phyloP scores from a whole-genome alignment of 352 stramenopile genomes.

The Nothophytophthora sp. region DNA sequence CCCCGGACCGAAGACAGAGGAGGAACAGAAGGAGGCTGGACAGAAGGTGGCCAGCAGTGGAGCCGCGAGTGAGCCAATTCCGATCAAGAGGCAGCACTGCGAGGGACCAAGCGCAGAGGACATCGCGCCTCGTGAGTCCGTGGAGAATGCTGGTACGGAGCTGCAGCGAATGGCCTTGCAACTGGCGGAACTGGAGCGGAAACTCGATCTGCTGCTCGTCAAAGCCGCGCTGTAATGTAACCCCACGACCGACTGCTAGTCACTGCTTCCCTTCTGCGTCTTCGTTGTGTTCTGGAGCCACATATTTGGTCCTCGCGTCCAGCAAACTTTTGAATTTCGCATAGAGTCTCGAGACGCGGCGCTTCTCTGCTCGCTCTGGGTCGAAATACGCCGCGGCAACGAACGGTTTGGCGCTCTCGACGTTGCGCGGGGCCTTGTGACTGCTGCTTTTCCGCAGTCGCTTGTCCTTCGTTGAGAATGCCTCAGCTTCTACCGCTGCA shows the following conservation, averaged over 20 bases:
- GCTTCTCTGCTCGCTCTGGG: slow-evolving; percentile 52
- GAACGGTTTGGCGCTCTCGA: background rate
- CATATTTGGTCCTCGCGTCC: slow-evolving; percentile 49
- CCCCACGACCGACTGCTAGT: no score
- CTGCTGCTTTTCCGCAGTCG: slow-evolving; percentile 1
- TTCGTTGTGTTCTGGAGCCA: slow-evolving; percentile 11
- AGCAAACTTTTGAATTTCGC: slow-evolving; percentile 58
- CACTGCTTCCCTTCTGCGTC: background rate
- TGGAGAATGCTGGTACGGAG: no score
- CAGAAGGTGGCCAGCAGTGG: background rate
- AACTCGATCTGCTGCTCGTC: slow-evolving; percentile 23
- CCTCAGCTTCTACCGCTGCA: background rate
- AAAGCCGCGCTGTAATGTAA: slow-evolving; percentile 1
- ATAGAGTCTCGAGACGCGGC: slow-evolving; percentile 62
- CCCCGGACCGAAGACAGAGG: background rate
- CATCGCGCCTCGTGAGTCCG: no score
- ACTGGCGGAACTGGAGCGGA: slow-evolving; percentile 15
- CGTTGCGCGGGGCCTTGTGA: background rate
- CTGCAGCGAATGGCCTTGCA: slow-evolving; percentile 15
- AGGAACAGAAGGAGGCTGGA: background rate
- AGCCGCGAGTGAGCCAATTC: background rate
- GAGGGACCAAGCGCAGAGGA: slow-evolving; percentile 5
- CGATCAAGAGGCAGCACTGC: background rate
- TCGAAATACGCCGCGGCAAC: slow-evolving; percentile 36
- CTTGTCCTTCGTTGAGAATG: background rate